Conservation (phyloP, 192 early-diverging fungal genomes). For the Lobulomyces angularis region DNA sequence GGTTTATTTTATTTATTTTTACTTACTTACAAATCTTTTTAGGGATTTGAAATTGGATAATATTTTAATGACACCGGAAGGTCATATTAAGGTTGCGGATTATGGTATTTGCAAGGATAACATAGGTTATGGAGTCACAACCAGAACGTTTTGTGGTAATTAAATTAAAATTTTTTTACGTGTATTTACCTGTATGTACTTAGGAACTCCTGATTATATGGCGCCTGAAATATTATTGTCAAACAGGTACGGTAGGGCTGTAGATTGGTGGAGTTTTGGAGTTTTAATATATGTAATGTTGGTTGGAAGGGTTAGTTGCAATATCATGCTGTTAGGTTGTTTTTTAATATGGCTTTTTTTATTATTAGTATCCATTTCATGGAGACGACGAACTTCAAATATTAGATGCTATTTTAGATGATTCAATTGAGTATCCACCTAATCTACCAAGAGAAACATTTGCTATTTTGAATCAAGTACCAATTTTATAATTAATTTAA, state of each 20-base stretch:
- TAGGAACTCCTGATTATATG: conserved; percentile 96
- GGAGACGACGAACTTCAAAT: conserved; percentile 94
- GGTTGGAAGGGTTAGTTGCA: conserved; percentile 41
- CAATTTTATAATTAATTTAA: conserved; percentile 1
- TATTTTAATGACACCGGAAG: conserved; percentile 75
- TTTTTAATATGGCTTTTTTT: too few species aligned
- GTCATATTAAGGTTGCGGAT: conserved; percentile 96
- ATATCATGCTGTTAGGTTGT: background rate
- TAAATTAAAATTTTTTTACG: too few species aligned
- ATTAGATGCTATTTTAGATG: conserved; percentile 87
- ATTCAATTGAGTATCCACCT: conserved; percentile 86
- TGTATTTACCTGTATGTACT: conserved; percentile 65
- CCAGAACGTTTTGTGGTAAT: conserved; percentile 43
- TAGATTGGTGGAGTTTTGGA: conserved; percentile 98
- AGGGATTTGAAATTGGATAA: conserved; percentile 94
- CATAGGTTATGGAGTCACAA: conserved; percentile 39
- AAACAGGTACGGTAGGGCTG: conserved; percentile 82
- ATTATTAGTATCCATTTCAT: conserved; percentile 73
- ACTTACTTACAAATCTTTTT: background rate
- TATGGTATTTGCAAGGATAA: conserved; percentile 94
- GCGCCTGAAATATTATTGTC: conserved; percentile 89
- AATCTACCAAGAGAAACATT: conserved; percentile 89
- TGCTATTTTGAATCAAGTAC: conserved; percentile 71
- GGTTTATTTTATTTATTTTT: conserved; percentile 8
- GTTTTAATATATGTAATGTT: conserved; percentile 87